Base-by-base conservation (phyloP, 2,329 filamentous ascomycete species). In the Hypoxylon sp. region DNA sequence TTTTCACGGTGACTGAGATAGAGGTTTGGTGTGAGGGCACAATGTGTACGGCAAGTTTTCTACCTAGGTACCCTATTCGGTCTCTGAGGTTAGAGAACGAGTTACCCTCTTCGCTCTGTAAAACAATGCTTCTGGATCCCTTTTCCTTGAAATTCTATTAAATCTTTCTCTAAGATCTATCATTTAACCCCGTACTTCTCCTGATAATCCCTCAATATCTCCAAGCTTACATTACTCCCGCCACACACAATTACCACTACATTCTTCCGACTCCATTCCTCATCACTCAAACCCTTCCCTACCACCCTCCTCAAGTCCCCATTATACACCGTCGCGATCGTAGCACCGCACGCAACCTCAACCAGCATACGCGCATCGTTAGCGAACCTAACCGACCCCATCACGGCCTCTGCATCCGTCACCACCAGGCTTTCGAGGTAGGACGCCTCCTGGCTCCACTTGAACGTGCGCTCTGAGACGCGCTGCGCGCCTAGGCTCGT, bases 181-280 rank as follows among this genome's bases (percentile, higher is more conserved):
- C 24, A 27, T 42, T 55, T 50, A 35, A 80, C 76, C 6, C 77
- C 80, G 69, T 84, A 89, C 70, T 77, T 79, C 71, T 84, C 80
- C 69, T 83, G 82, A 78, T 91, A 93, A 62, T 81, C 83, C 57
- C 84, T 82, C 57, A 93, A 80, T 75, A 90, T 85, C 37, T 87
- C 85, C 65, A 91, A 78, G 1, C 87, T 88, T 37, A 93, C 86
- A 76, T 89, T 89, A 21, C 86, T 90, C 3, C 92, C 92, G 48
- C 95, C 95, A 76, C 95, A 98, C 6, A 98, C 89, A 24, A 97
- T 85, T 58, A 98, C 83, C 1, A 98, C 93, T 5, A 98, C 87
- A 71, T 92, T 93, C 77, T 89, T 91, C 63, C 86, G 82, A 0
- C 84, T 82, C 80, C 86, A 90, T 69, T 93, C 85, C 35, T 86